Percentiles rank a stretch among this genome's conserved stretches.
These are phyloP conservation scores for Polyrhizophydium stewartii DNA, from an alignment of 371 early-diverging fungal genomes.

Conservation along the genomic window DNA sequence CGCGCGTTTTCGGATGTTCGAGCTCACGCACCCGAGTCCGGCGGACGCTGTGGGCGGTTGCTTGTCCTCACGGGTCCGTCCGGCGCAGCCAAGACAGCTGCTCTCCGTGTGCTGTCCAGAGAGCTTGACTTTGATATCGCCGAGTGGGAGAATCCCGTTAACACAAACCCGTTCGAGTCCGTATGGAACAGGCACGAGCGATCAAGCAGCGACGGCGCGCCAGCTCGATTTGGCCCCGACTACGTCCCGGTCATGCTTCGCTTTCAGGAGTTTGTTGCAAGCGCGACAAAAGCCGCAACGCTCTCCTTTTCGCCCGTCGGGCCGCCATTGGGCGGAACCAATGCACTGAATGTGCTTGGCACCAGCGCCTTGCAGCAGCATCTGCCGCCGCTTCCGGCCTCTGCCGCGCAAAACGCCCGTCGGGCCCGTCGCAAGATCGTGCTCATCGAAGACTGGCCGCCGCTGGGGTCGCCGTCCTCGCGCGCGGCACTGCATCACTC, in stretches of 20 bases:
- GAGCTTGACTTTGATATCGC: slow-evolving; percentile 56
- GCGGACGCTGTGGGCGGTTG: slow-evolving; percentile 10
- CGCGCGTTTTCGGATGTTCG: slow-evolving; percentile 16
- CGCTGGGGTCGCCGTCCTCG: slow-evolving; percentile 30
- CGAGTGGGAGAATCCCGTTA: slow-evolving; percentile 68
- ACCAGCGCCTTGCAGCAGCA: too few species aligned
- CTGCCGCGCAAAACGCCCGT: too few species aligned
- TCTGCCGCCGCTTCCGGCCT: too few species aligned
- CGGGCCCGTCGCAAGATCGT: slow-evolving; percentile 41
- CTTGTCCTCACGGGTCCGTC: slow-evolving; percentile 69
- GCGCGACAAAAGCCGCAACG: too few species aligned
- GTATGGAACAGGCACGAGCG: not conserved
- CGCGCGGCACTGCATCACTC: slow-evolving; percentile 38
- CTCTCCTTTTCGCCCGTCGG: too few species aligned
- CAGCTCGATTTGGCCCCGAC: not conserved
- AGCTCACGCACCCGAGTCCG: not conserved
- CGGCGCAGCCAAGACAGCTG: slow-evolving; percentile 69
- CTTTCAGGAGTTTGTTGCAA: slow-evolving; percentile 29
- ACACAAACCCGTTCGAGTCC: slow-evolving; percentile 17
- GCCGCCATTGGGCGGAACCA: too few species aligned
- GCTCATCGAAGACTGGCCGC: slow-evolving; percentile 57
- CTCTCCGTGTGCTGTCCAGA: slow-evolving; percentile 47
- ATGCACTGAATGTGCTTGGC: too few species aligned
- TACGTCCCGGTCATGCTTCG: slow-evolving; percentile 8
- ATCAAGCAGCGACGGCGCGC: not conserved